Evolutionary conservation across 1,284 basidiomycete species (phyloP), one percentile per base, ranked within the genome.

Genomic region (Trichosporon sp.): DNA sequence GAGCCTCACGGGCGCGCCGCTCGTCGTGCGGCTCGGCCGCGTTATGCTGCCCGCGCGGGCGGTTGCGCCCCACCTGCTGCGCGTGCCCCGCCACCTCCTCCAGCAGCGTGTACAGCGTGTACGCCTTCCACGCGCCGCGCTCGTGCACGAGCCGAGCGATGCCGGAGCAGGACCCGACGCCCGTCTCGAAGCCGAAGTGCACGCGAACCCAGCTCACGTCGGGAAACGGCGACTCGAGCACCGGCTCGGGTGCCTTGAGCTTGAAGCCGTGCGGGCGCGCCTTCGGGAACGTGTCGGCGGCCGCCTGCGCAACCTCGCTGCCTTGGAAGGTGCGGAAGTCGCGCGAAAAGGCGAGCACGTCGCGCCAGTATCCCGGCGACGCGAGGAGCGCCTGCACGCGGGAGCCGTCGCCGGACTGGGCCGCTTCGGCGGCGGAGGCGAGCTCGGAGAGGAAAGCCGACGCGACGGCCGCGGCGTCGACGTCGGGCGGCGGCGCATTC

Each of bases 121-220:
- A 86, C 0, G 86, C 87, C 70, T 87, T 88, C 89, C 89, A 91
- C 2, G 85, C 85, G 9, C 82, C 74, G 5, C 84, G 81, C 11
- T 65, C 58, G 0, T 87, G 88, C 2, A 90, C 84, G 31, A 91
- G 85, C 23, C 87, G 84, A 21, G 86, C 83, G 51, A 90, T 81
- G 29, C 87, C 88, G 9, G 84, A 86, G 0, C 81, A 85, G 29
- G 82, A 76, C 0, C 88, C 89, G 0, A 84, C 78, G 8, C 80
- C 80, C 0, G 87, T 89, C 68, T 86, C 84, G 74, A 90, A 90
- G n/a, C 79, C 83, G 79, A 90, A 90, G 70, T 87, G 83, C 23
- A 84, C 82, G 60, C 85, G 83, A 68, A 90, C 83, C 87, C 88
- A 90, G 1, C 83, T 86, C 32, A 90, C 74, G 74, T 90, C 88